A percentile compares a stretch with the other conserved stretches of the same genome.
Conservation (phyloP, 306 rosid genomes). For the Bauhinia variegata region DNA sequence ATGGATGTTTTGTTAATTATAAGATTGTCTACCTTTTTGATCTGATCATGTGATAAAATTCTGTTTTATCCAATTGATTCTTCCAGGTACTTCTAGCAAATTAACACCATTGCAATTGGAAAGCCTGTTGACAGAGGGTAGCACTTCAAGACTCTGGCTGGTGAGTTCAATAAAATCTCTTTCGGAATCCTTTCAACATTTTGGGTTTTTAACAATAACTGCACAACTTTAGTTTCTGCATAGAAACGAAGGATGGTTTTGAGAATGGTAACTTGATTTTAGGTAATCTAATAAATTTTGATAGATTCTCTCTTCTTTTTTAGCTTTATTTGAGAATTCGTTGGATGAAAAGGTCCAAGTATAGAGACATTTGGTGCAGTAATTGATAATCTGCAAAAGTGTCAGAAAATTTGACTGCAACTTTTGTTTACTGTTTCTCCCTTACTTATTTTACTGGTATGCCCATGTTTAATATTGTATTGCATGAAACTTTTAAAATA, state of each 20-base stretch:
- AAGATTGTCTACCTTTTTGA: slow-evolving; percentile 17
- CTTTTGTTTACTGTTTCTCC: neutral
- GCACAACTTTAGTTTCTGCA: slow-evolving; percentile 18
- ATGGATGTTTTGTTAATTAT: slow-evolving; percentile 7
- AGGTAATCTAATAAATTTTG: no score
- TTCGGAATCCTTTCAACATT: slow-evolving; percentile 19
- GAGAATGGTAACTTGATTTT: no score
- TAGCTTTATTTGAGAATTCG: slow-evolving; percentile 1
- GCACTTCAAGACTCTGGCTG: slow-evolving; percentile 80
- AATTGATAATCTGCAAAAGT: neutral
- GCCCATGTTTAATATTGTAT: slow-evolving; percentile 20
- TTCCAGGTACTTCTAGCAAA: slow-evolving; percentile 62
- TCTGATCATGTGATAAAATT: slow-evolving; percentile 32
- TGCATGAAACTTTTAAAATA: slow-evolving; percentile 19
- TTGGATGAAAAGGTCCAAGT: neutral
- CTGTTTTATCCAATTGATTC: slow-evolving; percentile 24
- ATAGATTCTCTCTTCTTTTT: neutral
- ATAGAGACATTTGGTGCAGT: neutral
- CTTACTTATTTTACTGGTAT: slow-evolving; percentile 4
- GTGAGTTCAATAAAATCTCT: slow-evolving; percentile 50
- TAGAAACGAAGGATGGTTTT: neutral
- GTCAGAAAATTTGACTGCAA: neutral
- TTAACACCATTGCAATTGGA: slow-evolving; percentile 92
- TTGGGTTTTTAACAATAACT: slow-evolving; percentile 22
- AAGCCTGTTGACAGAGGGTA: slow-evolving; percentile 84